Base-by-base conservation (phyloP, 2,329 filamentous ascomycete genomes). In the Pseudopithomyces maydicus region DNA sequence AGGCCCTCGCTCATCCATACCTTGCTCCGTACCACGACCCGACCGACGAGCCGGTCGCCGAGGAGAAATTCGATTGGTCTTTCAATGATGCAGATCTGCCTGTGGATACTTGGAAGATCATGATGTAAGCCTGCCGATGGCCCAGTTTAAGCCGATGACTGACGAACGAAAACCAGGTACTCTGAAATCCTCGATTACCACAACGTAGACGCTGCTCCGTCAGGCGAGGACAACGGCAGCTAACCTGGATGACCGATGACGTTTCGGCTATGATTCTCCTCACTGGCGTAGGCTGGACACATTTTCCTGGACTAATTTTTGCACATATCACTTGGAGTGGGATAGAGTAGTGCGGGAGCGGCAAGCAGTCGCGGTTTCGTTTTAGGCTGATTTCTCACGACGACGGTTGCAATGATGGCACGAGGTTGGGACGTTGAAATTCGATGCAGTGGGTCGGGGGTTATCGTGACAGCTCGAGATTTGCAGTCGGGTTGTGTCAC, bases 51-150 rank as follows among this genome's bases (percentile, higher is more conserved):
- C 95, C 95, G 1, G 88, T 92, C 15, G 91, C 95, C 20, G 91
- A 97, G 59, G 93, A 97, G 82, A 97, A 97, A 81, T 99, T 99
- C 71, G 95, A 99, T 76, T 99, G 95, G 95, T 97, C 93, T 52
- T 99, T 99, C 81, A 98, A 98, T 77, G 95, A 99, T 70, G 95
- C 94, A 46, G 95, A 99, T 74, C 82, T 99, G 55, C 94, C 95
- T 0, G 93, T 98, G 49, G 95, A 99, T 74, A 97, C 93, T n/a
- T 99, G 95, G 95, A 99, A 99, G 82, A 97, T 99, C 75, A 99
- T 98, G 95, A 99, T 99, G 95, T 97, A 84, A 74, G 74, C 48
- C 22, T n/a, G n/a, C 20, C 8, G 12, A 12, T 39, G 35, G 22
- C 14, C 41, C 32, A 52, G 19, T 15, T 29, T 2, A 14, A 2